Evolutionary conservation across 2,329 filamentous ascomycete species (phyloP), one percentile per base, ranked within the genome.

Genomic region (Colletotrichum sp.): DNA sequence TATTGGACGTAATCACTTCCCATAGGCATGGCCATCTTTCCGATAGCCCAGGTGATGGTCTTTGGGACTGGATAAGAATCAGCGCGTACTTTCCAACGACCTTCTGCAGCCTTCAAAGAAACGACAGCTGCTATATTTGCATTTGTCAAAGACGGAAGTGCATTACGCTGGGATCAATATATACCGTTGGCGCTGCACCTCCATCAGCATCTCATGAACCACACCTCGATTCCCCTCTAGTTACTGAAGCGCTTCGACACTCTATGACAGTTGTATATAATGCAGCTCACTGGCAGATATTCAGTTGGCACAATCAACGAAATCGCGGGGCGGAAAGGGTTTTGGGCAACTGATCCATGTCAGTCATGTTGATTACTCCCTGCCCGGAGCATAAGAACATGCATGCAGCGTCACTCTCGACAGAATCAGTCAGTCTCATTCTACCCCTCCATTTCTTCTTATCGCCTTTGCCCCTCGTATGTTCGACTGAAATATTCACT

Each of bases 381-480:
- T 34, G 6, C 32, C 32, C 32, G 12, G 13, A 34, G 32, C 32
- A 34, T 34, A 34, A 34, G 32, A 34, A 34, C 32, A 34, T 34
- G 32, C 32, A 13, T 34, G 32, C 32, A 34, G 32, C 32, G 32
- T 34, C 12, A 6, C 12, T 34, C 12, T 34, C 30, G 9, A 18
- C 36, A 2, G 8, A 39, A 5, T 39, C 8, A 39, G 36, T 18
- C 16, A 18, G 16, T 0, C 16, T 18, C 36, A 39, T 39, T 39
- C 8, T 39, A 2, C 15, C 36, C 16, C 8, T 44, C 2, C n/a
- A 2, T 9, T n/a, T 1, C 10, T 21, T 7, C n/a, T 49, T 3
- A 0, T 49, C n/a, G 1, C 0, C n/a, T 21, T 0, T 0, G 1
- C 2, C n/a, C 1, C 44, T 52, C 10, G 6, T 13, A 21, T 1